Conservation (phyloP, 805 yeast species). For the Maudiozyma turicensis region DNA sequence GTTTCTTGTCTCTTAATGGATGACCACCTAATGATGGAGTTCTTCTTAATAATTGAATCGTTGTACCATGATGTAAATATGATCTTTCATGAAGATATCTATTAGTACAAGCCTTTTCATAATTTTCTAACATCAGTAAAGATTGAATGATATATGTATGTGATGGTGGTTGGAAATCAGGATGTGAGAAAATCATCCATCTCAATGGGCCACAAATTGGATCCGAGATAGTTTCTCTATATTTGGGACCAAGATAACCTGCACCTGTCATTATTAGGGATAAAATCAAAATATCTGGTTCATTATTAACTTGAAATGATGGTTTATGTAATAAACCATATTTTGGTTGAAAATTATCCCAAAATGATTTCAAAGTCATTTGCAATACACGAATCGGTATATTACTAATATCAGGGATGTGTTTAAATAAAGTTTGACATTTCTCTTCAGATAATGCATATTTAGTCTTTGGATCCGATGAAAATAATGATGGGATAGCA, state of each 20-base stretch:
- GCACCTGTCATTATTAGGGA: slow-evolving; percentile 52
- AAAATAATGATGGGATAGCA: slow-evolving; percentile 15
- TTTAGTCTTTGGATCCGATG: slow-evolving; percentile 14
- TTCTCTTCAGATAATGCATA: slow-evolving; percentile 11
- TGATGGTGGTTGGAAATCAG: slow-evolving; percentile 70
- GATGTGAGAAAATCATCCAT: slow-evolving; percentile 58
- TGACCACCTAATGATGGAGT: slow-evolving; percentile 70
- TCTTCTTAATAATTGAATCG: slow-evolving; percentile 66
- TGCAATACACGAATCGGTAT: slow-evolving; percentile 11
- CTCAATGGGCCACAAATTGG: slow-evolving; percentile 44
- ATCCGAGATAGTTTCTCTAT: slow-evolving; percentile 21
- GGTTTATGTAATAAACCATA: slow-evolving; percentile 40
- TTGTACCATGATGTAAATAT: slow-evolving; percentile 79
- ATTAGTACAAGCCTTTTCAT: slow-evolving; percentile 63
- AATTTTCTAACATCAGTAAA: slow-evolving; percentile 62
- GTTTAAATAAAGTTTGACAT: slow-evolving; percentile 5
- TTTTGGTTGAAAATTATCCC: slow-evolving; percentile 50
- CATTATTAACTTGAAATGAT: slow-evolving; percentile 39
- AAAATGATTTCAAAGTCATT: slow-evolving; percentile 31
- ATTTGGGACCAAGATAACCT: slow-evolving; percentile 29
- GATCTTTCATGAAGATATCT: slow-evolving; percentile 71
- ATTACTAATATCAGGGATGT: slow-evolving; percentile 16
- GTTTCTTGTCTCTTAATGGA: slow-evolving; percentile 31
- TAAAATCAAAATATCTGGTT: slow-evolving; percentile 43
- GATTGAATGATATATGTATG: slow-evolving; percentile 69